phyloP scores from a whole-genome alignment of 2,329 filamentous ascomycete species.

The Aspergillus sp. region DNA sequence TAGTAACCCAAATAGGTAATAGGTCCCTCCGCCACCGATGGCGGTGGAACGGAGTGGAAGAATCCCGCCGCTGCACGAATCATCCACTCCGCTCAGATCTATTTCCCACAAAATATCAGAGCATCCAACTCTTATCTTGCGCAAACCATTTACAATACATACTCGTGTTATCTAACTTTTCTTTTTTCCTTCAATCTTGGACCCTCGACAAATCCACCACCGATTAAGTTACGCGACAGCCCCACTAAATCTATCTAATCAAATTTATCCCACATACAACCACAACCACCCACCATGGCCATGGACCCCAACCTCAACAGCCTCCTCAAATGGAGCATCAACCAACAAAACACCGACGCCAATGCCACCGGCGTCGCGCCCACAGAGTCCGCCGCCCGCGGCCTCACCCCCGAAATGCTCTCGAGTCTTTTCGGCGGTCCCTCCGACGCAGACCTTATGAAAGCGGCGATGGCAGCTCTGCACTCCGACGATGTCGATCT shows the following conservation, averaged over 20 bases:
- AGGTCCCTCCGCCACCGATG: neutral
- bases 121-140: neutral
- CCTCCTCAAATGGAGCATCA: slow-evolving; percentile 71
- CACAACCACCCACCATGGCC: slow-evolving; percentile 27
- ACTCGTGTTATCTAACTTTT: neutral
- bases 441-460: slow-evolving; percentile 89
- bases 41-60: slow-evolving; percentile 18
- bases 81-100: slow-evolving; percentile 10
- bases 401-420: slow-evolving; percentile 63
- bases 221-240: neutral
- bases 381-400: slow-evolving; percentile 19
- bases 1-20: neutral
- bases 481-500: slow-evolving; percentile 59
- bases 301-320: slow-evolving; percentile 61
- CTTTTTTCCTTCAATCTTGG: too few species aligned
- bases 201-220: neutral
- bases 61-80: slow-evolving; percentile 19
- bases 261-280: neutral
- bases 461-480: slow-evolving; percentile 71
- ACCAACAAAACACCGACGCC: slow-evolving; percentile 48
- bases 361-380: slow-evolving; percentile 16
- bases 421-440: slow-evolving; percentile 72
- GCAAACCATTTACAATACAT: neutral
- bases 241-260: too few species aligned
- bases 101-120: neutral